A percentile compares a stretch with the other conserved stretches of the same genome.
These are phyloP conservation scores for Linanthus parryae DNA, from an alignment of 148 eudicot genomes.

Conservation along the genomic window DNA sequence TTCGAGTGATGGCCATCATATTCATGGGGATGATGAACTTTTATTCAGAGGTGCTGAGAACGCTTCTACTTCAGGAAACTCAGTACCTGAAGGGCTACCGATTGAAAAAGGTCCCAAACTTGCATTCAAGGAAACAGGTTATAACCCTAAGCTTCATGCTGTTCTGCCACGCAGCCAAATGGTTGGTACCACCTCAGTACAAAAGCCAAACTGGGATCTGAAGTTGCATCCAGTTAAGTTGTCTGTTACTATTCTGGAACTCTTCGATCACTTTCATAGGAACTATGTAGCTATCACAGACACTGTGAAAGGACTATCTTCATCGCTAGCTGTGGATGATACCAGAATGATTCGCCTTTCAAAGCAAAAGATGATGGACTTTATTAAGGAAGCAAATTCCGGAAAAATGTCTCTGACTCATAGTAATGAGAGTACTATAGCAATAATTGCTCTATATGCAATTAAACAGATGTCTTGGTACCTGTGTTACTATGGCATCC, in stretches of 20 bases:
- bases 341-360: conserved; percentile 37
- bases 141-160: conserved; percentile 18
- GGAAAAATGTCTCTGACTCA: conserved; percentile 19
- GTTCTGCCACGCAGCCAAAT: conserved; percentile 14
- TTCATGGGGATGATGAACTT: conserved; percentile 25
- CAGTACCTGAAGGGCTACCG: conserved; percentile 26
- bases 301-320: conserved; percentile 19
- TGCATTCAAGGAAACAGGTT: not conserved
- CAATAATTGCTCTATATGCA: conserved; percentile 36
- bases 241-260: conserved; percentile 34
- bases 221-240: conserved; percentile 38
- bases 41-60: conserved; percentile 17
- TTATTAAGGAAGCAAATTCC: conserved; percentile 18
- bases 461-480: conserved; percentile 69
- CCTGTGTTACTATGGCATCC: conserved; percentile 54
- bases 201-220: conserved; percentile 28
- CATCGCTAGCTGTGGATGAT: conserved; percentile 19
- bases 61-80: conserved; percentile 21
- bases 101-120: conserved; percentile 19
- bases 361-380: conserved; percentile 34
- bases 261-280: conserved; percentile 30
- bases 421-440: conserved; percentile 15
- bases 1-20: conserved; percentile 31
- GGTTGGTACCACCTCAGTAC: conserved; percentile 20
- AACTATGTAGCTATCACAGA: conserved; percentile 31